Percentiles rank a stretch among this genome's conserved stretches.
Evolutionary conservation across 1,284 basidiomycete species (phyloP).

Genomic region (Serendipita sp.): DNA sequence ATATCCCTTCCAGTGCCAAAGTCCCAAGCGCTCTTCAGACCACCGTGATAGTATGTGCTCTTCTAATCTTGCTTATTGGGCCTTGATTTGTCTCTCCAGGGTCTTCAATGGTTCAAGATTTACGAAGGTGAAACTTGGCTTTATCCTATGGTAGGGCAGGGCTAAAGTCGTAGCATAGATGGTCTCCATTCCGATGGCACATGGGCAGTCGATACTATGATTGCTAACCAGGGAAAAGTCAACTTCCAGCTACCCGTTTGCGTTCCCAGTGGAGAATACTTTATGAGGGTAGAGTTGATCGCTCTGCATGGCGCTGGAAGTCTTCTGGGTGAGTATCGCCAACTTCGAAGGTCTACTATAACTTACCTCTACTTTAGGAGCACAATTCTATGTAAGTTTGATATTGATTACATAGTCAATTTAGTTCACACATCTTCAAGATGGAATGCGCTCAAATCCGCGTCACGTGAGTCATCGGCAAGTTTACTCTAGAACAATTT

Average conservation of each 20-base stretch:
- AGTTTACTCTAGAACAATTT: neutral
- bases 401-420: neutral
- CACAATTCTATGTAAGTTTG: constrained; percentile 12
- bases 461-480: constrained; percentile 17
- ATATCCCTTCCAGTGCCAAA: constrained; percentile 26
- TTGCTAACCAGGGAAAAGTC: constrained; percentile 5
- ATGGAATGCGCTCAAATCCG: constrained; percentile 38
- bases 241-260: constrained; percentile 7
- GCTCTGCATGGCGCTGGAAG: constrained; percentile 10
- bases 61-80: neutral
- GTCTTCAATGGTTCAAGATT: constrained; percentile 40
- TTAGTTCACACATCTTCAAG: constrained; percentile 16
- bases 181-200: constrained; percentile 7
- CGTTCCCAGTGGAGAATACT: constrained; percentile 1
- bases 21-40: constrained; percentile 31
- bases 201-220: neutral
- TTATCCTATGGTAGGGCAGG: neutral
- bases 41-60: constrained; percentile 25
- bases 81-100: neutral
- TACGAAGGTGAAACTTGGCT: constrained; percentile 21
- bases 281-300: constrained; percentile 6
- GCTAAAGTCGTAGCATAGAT: constrained; percentile 8
- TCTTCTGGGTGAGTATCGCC: neutral
- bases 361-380: constrained; percentile 5
- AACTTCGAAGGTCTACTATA: neutral